Evolutionary conservation across 2,329 filamentous ascomycete genomes (phyloP), one percentile per base, ranked within the genome.

Genomic region (Aureobasidium pullulans): DNA sequence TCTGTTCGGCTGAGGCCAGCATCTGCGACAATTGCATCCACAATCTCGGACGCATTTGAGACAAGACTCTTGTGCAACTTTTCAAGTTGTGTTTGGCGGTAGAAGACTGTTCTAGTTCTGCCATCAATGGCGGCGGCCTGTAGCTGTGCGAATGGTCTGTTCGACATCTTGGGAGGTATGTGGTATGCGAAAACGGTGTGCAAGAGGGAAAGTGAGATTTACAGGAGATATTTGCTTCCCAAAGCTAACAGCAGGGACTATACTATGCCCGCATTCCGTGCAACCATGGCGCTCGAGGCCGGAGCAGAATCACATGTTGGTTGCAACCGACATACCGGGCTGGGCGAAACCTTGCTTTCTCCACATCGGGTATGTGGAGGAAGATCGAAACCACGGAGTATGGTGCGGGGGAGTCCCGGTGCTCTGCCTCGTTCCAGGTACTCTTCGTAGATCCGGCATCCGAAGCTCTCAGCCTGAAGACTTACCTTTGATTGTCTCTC

Each of bases 11-110:
- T 68, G 10, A 70, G 61, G 3, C 65, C 65, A 2, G 71, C 70
- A 60, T 80, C 78, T 37, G 72, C 67, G 16, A 68, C 66, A 8
- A 80, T 74, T 0, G 77, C 75, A 34, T 72, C 66, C 57, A 70
- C 67, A 7, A 79, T 71, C 1, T 68, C 66, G 6, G 67, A 61
- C 28, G 67, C 67, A 19, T 75, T 71, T 3, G 68, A 64, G 3
- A 70, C 67, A 8, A 81, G 63, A 2, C 64, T 63, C 28, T 73
- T 67, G 61, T 78, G 75, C 0, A 81, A 70, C 2, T 63, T 65
- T 59, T 77, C 71, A 8, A 81, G 70, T 63, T 81, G 74, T 36
- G 72, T 71, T 64, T 77, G 76, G 10, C 76, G 71, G 61, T 77
- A 78, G 60, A 72, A 73, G n/a, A 75, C 63, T 61, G 77, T 81